Evolutionary conservation across 768 basidiomycete genomes (phyloP), one percentile per base, ranked within the genome.

Genomic region (Calocybe gangraenosa): DNA sequence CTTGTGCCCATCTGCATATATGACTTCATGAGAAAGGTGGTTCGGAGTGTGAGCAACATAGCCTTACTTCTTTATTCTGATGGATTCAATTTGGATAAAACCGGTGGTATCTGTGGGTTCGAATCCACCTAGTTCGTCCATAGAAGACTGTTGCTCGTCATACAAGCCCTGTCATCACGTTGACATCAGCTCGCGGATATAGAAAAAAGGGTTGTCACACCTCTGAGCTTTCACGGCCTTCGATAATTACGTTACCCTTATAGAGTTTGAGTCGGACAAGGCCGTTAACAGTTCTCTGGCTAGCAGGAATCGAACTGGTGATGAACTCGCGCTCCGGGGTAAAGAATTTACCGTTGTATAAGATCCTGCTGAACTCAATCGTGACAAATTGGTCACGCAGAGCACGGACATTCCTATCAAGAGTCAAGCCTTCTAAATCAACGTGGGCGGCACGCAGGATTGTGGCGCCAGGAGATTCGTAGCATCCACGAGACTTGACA

Each of bases 321-420:
- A 98, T 71, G 60, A 98, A 98, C 69, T 97, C 96, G 53, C 95
- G 79, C 69, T 98, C 96, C 37, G 96, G 94, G n/a, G 93, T 95
- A 79, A 97, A 99, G 82, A 92, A 98, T 71, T 95, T 92, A 30
- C 95, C 96, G 61, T 98, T 97, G 76, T 99, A 98, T 38, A 99
- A 72, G 59, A 99, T 94, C 55, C 84, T 75, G 65, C 89, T 83
- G 44, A 98, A 75, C 63, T 87, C 86, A 57, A 90, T 74, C 18
- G 96, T 98, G 57, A 96, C 75, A 69, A 98, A 99, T 62, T 92
- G 87, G 65, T 99, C 96, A 25, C 96, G 78, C 45, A 98, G 73
- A 17, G 90, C 85, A 45, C 96, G 87, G 52, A 99, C 93, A 65
- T 95, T 96, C 58, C 95, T 80, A 71, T 99, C 96, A 48, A 98